Conservation (phyloP, 2,329 filamentous ascomycete species). For the Ophiocordyceps australis region DNA sequence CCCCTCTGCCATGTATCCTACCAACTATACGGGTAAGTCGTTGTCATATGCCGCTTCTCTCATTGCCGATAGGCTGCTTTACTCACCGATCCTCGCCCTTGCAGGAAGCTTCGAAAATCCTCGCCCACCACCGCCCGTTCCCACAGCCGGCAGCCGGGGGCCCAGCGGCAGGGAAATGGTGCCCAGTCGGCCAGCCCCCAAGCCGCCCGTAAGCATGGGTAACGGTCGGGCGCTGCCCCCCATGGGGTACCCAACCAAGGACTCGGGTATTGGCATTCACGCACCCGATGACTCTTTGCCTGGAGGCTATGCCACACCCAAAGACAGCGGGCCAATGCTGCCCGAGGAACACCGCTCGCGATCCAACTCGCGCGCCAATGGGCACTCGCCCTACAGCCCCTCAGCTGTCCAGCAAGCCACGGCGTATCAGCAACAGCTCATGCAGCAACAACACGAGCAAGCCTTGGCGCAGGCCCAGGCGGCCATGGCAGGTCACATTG, state of each 20-base stretch:
- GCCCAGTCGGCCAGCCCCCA: conserved; percentile 71
- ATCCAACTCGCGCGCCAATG: conserved; percentile 48
- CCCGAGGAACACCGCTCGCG: conserved; percentile 50
- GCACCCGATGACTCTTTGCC: conserved; percentile 37
- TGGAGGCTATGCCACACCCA: conserved; percentile 25
- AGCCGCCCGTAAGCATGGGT: conserved; percentile 53
- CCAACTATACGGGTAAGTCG: conserved; percentile 38
- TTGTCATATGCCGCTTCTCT: conserved; percentile 55
- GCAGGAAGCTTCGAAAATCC: conserved; percentile 91
- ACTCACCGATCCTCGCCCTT: neutral
- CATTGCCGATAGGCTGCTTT: neutral
- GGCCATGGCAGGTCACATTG: conserved; percentile 51
- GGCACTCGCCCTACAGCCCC: conserved; percentile 28
- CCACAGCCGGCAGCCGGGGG: conserved; percentile 29
- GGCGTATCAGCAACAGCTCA: conserved; percentile 41
- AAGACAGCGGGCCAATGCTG: conserved; percentile 40
- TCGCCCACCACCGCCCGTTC: conserved; percentile 78
- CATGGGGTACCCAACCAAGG: conserved; percentile 30
- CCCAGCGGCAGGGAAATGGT: conserved; percentile 36
- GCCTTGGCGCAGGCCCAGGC: conserved; percentile 67
- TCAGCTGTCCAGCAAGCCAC: conserved; percentile 23
- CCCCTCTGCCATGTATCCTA: conserved; percentile 34
- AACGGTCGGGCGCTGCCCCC: conserved; percentile 38
- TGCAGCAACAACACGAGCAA: conserved; percentile 76
- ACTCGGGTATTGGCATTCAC: conserved; percentile 44